Base-by-base conservation (phyloP, 176 grass and related monocot species). In the Lolium perenne region DNA sequence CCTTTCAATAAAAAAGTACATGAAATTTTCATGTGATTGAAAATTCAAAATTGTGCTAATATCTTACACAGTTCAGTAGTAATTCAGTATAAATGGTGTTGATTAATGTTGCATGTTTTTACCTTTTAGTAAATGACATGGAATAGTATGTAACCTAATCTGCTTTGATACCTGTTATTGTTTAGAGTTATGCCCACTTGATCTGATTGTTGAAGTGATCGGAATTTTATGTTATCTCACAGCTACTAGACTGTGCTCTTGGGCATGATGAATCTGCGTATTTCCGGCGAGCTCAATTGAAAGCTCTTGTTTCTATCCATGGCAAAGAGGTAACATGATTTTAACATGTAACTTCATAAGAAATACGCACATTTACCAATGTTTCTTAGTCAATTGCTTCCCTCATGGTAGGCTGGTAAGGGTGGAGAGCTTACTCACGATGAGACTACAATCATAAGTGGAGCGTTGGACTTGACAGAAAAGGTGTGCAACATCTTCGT, bases 361-460 rank as follows among this genome's bases (percentile, higher is more conserved):
- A 88, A 71, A 8, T 82, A 65, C 71, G 14, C 29, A 71, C 54
- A 15, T 63, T 35, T 51, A 45, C 21, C 41, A 21, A 54, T 53
- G 66, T 73, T 76, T 92, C 40, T 82, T 35, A 74, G 51, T 60
- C 73, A 47, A 26, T 53, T 78, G 32, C 5, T 84, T 86, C 67
- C 86, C 78, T 63, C 25, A 51, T 91, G 86, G 86, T 70, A 99
- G 97, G 97, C 92, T 85, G 97, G 97, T 40, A 99, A 99, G 89
- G 97, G 97, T 86, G 97, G 97, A 59, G 97, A 99, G 72, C 94
- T 99, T 82, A 99, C 97, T n/a, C 97, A 97, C 93, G 97, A 99
- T 73, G 97, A 99, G 88, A 99, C 97, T 76, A 99, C 94, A 81
- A 99, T 99, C 82, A 99, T 99, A 87, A 99, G 97, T 79, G 97